Evolutionary conservation across 2,329 filamentous ascomycete genomes (phyloP), one percentile per base, ranked within the genome.

Genomic region (Curvularia hawaiiensis): DNA sequence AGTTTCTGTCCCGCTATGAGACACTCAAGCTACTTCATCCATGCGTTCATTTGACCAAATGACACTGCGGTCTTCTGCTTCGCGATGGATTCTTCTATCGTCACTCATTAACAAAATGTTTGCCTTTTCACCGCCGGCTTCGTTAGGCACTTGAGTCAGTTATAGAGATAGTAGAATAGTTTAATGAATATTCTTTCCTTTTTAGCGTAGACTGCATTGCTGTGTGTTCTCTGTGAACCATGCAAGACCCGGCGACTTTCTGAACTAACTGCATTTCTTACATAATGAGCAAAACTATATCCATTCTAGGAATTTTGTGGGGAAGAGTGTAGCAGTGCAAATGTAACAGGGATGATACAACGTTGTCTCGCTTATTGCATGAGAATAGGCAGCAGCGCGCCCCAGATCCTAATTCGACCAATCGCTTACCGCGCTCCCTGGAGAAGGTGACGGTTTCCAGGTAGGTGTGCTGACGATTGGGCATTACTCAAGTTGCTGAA

Each of bases 91-190:
- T 14, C 20, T 40, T 31, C 16, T 43, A 50, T 38, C 5, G 24
- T 54, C 55, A 24, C 46, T 58, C 55, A 20, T 54, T 58, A 54
- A 33, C 20, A 54, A 38, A n/a, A 38, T 6, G 9, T 28, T 39
- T 33, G 20, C 26, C n/a, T 30, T 24, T 38, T 22, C 18, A 28
- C 14, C 11, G 2, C 11, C 18, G 33, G 43, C n/a, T 18, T 10
- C 8, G 3, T 28, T 24, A 24, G 33, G 11, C 28, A 40, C 51
- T 16, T 47, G 41, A 10, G 14, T n/a, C 20, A 22, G 14, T 49
- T 20, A 24, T 54, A 47, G 46, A 50, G 28, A 35, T 6, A 30
- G 31, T 58, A 58, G 30, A 33, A 33, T 14, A 4, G 12, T 50
- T 53, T 48, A 47, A 47, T 35, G 45, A 54, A 50, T 45, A 18